phyloP scores from a whole-genome alignment of 441 rosid species.

The Aquilaria agallochum region DNA sequence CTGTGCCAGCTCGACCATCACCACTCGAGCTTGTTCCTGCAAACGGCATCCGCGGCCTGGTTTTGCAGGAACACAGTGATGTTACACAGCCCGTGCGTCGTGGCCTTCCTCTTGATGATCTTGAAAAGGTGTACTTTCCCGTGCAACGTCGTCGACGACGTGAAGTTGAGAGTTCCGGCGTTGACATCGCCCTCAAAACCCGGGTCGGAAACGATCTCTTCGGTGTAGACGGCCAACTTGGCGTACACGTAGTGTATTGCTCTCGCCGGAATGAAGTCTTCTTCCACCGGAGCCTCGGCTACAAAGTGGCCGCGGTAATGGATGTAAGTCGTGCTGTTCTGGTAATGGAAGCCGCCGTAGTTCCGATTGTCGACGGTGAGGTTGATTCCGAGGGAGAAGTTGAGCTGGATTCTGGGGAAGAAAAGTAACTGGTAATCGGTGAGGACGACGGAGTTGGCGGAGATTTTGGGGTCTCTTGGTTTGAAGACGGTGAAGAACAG shows the following conservation, averaged over 20 bases:
- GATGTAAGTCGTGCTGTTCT: constrained; percentile 21
- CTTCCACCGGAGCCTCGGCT: constrained; percentile 24
- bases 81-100: constrained; percentile 20
- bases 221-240: constrained; percentile 19
- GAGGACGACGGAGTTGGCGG: constrained; percentile 19
- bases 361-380: constrained; percentile 32
- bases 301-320: constrained; percentile 19
- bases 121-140: constrained; percentile 28
- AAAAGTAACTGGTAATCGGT: not conserved
- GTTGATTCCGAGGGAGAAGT: constrained; percentile 28
- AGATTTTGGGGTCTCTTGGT: constrained; percentile 33
- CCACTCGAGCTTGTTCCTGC: constrained; percentile 22
- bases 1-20: not conserved
- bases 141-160: constrained; percentile 23
- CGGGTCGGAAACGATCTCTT: constrained; percentile 17
- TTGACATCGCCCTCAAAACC: constrained; percentile 12
- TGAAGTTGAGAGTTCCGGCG: constrained; percentile 21
- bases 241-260: constrained; percentile 23
- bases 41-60: constrained; percentile 10
- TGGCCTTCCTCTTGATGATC: constrained; percentile 31
- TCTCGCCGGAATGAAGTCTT: constrained; percentile 28
- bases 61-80: constrained; percentile 15
- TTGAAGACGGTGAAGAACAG: constrained; percentile 39
- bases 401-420: constrained; percentile 1
- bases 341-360: constrained; percentile 34